Evolutionary conservation across 1,284 basidiomycete species (phyloP).

Genomic region (Boletellus sp.): DNA sequence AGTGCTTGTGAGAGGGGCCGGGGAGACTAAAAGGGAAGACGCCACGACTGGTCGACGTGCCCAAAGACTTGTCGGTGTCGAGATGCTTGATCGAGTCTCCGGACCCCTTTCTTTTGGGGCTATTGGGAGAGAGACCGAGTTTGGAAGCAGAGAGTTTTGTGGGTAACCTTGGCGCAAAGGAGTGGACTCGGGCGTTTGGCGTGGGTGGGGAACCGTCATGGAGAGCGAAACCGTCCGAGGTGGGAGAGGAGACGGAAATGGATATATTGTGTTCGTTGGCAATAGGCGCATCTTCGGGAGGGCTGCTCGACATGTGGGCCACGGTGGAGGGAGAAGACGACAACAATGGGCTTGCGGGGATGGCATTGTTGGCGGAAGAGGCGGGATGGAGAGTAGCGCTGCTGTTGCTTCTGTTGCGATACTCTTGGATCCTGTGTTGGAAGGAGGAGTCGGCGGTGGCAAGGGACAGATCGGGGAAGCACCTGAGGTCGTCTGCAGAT

Average conservation of each 20-base stretch:
- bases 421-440: conserved; percentile 59
- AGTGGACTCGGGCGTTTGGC: conserved; percentile 37
- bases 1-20: conserved; percentile 30
- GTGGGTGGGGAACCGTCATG: conserved; percentile 23
- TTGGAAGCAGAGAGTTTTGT: conserved; percentile 60
- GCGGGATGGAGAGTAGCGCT: conserved; percentile 33
- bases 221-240: conserved; percentile 22
- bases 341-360: conserved; percentile 31
- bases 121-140: conserved; percentile 39
- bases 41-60: conserved; percentile 22
- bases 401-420: conserved; percentile 48
- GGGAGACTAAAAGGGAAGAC: conserved; percentile 34
- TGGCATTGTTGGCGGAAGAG: conserved; percentile 24
- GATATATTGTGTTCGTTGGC: conserved; percentile 31
- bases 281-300: conserved; percentile 19
- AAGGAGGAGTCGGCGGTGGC: conserved; percentile 50
- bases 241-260: conserved; percentile 36
- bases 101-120: conserved; percentile 54
- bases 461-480: conserved; percentile 43
- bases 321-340: conserved; percentile 48
- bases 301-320: conserved; percentile 17
- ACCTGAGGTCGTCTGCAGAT: conserved; percentile 74
- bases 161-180: conserved; percentile 67
- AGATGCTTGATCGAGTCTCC: conserved; percentile 32
- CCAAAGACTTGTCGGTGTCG: conserved; percentile 27